A percentile compares a stretch with the other conserved stretches of the same genome.
Evolutionary conservation across 1,139 yeast species (phyloP).

Genomic region (Yamadazyma taylorii): DNA sequence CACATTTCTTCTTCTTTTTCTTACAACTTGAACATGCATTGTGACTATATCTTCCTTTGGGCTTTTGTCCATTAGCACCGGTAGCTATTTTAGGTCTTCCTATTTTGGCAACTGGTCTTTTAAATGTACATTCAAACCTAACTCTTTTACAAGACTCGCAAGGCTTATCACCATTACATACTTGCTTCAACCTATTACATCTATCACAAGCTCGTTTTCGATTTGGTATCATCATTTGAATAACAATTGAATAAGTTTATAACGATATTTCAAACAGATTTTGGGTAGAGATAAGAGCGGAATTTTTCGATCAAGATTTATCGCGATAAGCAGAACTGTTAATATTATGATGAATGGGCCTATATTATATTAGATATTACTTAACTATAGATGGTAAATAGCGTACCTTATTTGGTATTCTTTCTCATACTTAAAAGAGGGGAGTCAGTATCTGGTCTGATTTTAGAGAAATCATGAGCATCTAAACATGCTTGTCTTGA

Average conservation of each 20-base stretch:
- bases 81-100: constrained; percentile 16
- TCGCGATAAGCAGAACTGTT: constrained; percentile 4
- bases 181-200: constrained; percentile 19
- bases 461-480: constrained; percentile 21
- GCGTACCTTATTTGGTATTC: constrained; percentile 12
- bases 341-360: too few species aligned
- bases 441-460: constrained; percentile 15
- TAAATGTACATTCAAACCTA: constrained; percentile 11
- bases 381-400: too few species aligned
- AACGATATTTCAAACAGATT: too few species aligned
- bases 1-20: constrained; percentile 61
- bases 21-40: constrained; percentile 64
- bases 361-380: too few species aligned
- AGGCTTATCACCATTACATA: constrained; percentile 14
- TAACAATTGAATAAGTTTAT: too few species aligned
- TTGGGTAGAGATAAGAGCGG: constrained; percentile 2
- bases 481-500: constrained; percentile 23
- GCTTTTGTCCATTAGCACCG: background rate
- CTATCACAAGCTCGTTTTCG: constrained; percentile 19
- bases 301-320: constrained; percentile 1
- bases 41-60: constrained; percentile 20
- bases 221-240: too few species aligned
- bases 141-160: constrained; percentile 14
- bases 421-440: constrained; percentile 21
- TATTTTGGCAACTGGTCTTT: constrained; percentile 12